Conservation (phyloP, 2,329 filamentous ascomycete genomes). For the Ilyonectria destructans region DNA sequence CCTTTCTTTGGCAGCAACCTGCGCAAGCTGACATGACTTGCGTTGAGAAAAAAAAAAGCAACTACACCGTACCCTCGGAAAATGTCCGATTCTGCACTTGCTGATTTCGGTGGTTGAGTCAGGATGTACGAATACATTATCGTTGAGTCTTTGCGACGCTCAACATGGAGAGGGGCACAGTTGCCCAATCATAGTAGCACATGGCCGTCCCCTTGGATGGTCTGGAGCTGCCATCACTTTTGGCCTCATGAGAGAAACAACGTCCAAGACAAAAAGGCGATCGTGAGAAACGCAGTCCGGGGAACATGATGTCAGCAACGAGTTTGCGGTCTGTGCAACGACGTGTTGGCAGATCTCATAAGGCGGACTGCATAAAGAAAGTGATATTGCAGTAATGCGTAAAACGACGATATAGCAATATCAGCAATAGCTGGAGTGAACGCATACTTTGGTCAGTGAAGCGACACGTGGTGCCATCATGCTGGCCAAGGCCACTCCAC, state of each 20-base stretch:
- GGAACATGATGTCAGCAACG: slow-evolving; percentile 13
- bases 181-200: slow-evolving; percentile 15
- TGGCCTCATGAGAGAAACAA: not conserved
- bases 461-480: slow-evolving; percentile 40
- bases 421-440: not conserved
- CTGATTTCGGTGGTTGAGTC: slow-evolving; percentile 14
- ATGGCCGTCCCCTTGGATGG: slow-evolving; percentile 8
- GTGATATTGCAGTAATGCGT: slow-evolving; percentile 13
- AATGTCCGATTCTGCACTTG: slow-evolving; percentile 1
- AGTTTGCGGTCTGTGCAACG: not conserved
- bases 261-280: not conserved
- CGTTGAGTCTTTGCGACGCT: slow-evolving; percentile 29
- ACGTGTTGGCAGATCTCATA: slow-evolving; percentile 8
- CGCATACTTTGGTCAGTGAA: slow-evolving; percentile 9
- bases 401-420: not conserved
- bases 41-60: not conserved
- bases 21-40: slow-evolving; percentile 9
- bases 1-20: slow-evolving; percentile 16
- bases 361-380: slow-evolving; percentile 12
- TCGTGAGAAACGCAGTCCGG: not conserved
- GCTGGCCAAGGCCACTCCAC: slow-evolving; percentile 34
- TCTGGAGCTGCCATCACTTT: not conserved
- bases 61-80: not conserved
- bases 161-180: slow-evolving; percentile 16
- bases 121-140: slow-evolving; percentile 7